These are phyloP conservation scores for Heritiera littoralis DNA, from an alignment of 345 rosid species.

Conservation along the genomic window DNA sequence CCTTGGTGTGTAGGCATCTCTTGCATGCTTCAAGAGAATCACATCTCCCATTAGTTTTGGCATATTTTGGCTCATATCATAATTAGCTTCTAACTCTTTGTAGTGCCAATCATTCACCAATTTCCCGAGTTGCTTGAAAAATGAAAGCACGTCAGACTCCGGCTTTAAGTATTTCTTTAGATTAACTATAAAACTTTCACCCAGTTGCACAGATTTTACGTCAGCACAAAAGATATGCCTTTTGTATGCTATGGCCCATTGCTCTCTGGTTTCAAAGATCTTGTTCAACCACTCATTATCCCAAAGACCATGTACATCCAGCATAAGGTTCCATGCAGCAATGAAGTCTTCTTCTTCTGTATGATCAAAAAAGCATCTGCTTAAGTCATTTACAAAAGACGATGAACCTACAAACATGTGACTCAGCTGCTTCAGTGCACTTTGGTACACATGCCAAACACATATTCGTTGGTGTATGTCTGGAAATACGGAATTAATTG, in stretches of 20 bases:
- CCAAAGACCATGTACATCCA: conserved; percentile 31
- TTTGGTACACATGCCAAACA: conserved; percentile 40
- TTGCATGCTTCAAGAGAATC: conserved; percentile 36
- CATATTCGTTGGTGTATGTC: conserved; percentile 31
- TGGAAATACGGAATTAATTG: conserved; percentile 25
- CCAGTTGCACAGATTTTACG: conserved; percentile 22
- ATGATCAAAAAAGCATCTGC: conserved; percentile 36
- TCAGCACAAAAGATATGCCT: conserved; percentile 39
- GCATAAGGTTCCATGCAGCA: conserved; percentile 36
- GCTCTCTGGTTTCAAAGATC: conserved; percentile 35
- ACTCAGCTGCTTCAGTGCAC: conserved; percentile 30
- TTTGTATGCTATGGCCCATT: conserved; percentile 39
- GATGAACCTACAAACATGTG: conserved; percentile 30
- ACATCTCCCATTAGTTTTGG: conserved; percentile 36
- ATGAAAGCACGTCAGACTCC: conserved; percentile 31
- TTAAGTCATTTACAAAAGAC: conserved; percentile 29
- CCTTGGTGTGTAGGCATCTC: conserved; percentile 32
- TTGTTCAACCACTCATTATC: conserved; percentile 33
- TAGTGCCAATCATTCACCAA: conserved; percentile 34
- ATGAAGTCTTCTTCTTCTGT: conserved; percentile 36
- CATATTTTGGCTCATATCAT: conserved; percentile 30
- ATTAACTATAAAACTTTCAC: conserved; percentile 24
- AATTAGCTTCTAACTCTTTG: conserved; percentile 41
- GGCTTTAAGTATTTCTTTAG: conserved; percentile 34
- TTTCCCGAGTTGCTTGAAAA: conserved; percentile 35